Conservation (phyloP, 2,329 filamentous ascomycete species). For the Penicillium sp. region DNA sequence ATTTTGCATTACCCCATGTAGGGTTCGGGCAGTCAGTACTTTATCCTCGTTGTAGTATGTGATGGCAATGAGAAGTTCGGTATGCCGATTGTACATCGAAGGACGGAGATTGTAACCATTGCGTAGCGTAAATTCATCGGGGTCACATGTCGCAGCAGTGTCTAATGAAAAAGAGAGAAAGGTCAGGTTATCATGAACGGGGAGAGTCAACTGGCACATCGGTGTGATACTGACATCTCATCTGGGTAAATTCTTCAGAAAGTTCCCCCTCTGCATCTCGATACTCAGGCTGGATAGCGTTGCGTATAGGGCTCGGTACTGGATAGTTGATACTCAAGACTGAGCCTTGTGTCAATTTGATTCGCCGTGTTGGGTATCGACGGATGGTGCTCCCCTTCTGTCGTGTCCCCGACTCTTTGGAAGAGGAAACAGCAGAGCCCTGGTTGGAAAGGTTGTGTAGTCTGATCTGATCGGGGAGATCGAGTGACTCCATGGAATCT, state of each 20-base stretch:
- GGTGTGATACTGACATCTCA: slow-evolving; percentile 11
- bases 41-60: slow-evolving; percentile 99
- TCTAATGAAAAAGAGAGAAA: slow-evolving; percentile 45
- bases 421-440: slow-evolving; percentile 4
- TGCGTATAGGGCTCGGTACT: slow-evolving; percentile 14
- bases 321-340: slow-evolving; percentile 16
- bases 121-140: slow-evolving; percentile 94
- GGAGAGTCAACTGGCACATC: neutral
- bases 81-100: slow-evolving; percentile 96
- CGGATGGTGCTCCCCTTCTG: slow-evolving; percentile 5
- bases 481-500: neutral
- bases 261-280: slow-evolving; percentile 12
- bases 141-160: slow-evolving; percentile 91
- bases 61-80: slow-evolving; percentile 88
- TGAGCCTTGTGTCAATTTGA: slow-evolving; percentile 12
- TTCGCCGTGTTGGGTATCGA: slow-evolving; percentile 14
- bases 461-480: slow-evolving; percentile 3
- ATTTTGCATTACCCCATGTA: slow-evolving; percentile 97
- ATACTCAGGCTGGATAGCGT: slow-evolving; percentile 14
- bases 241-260: slow-evolving; percentile 15
- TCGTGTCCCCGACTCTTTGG: neutral
- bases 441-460: slow-evolving; percentile 2
- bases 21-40: slow-evolving; percentile 77
- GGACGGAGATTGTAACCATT: slow-evolving; percentile 96
- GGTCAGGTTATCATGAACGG: neutral